These are phyloP conservation scores for Arthrinium phaeospermum DNA, from an alignment of 2,329 filamentous ascomycete genomes.

Conservation along the genomic window DNA sequence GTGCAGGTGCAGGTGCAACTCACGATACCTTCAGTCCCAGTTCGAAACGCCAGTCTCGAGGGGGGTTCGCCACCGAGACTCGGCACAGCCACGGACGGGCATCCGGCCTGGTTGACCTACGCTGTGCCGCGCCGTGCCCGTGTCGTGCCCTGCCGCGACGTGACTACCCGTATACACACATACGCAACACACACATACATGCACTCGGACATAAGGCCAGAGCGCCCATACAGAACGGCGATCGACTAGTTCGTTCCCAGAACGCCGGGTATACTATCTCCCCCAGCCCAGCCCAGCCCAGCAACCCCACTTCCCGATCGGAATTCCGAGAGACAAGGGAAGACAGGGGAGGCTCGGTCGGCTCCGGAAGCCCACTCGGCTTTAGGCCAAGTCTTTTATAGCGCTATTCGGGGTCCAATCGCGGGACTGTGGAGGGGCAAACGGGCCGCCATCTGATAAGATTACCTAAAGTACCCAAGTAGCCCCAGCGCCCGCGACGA, in stretches of 20 bases:
- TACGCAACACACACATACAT: not conserved
- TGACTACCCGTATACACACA: not conserved
- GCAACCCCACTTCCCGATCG: conserved; percentile 2
- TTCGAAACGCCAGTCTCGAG: not conserved
- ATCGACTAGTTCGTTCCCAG: not conserved
- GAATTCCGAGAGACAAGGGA: not conserved
- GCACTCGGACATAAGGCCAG: not conserved
- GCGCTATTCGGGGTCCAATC: conserved; percentile 3
- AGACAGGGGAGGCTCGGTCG: conserved; percentile 4
- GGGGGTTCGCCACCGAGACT: not conserved
- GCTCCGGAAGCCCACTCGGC: conserved; percentile 16
- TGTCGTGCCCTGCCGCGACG: not conserved
- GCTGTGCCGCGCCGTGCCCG: not conserved
- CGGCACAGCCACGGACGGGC: not conserved
- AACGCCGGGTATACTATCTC: not conserved
- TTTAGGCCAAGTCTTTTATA: not conserved
- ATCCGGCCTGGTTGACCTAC: not conserved
- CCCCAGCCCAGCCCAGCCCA: not conserved
- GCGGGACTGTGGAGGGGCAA: conserved; percentile 2
- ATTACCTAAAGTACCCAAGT: conserved; percentile 2
- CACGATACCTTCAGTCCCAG: not conserved
- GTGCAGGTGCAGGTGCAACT: not conserved
- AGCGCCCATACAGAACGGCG: not conserved
- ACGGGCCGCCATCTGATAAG: conserved; percentile 14
- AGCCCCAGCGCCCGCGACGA: not conserved